phyloP scores from a whole-genome alignment of 1,284 basidiomycete genomes.

The Pterula multifida region DNA sequence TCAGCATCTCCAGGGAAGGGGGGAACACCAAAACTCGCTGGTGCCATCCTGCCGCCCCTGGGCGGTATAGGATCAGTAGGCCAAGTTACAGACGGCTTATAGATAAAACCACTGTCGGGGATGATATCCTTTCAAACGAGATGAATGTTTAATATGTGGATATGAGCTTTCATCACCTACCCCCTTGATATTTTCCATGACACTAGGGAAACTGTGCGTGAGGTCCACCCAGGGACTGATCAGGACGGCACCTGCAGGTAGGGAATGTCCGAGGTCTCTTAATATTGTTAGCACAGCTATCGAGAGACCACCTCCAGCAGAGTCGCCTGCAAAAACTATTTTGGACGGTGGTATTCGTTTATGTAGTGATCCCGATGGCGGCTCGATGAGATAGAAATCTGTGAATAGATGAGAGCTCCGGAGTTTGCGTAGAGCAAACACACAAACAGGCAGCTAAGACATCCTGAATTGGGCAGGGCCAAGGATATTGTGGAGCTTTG shows the following conservation, averaged over 20 bases:
- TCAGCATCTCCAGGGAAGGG: constrained; percentile 41
- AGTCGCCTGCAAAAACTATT: constrained; percentile 77
- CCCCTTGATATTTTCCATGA: constrained; percentile 60
- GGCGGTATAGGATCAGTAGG: constrained; percentile 31
- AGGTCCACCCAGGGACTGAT: constrained; percentile 80
- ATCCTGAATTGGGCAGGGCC: constrained; percentile 79
- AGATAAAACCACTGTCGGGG: constrained; percentile 47
- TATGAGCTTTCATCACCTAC: constrained; percentile 39
- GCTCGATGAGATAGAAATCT: constrained; percentile 75
- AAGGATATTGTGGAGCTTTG: constrained; percentile 80
- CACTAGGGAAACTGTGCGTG: constrained; percentile 77
- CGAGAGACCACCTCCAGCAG: constrained; percentile 70
- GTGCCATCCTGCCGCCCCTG: constrained; percentile 23
- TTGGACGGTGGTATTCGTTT: constrained; percentile 57
- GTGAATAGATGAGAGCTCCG: background rate
- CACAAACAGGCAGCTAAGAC: constrained; percentile 59
- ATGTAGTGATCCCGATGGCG: constrained; percentile 61
- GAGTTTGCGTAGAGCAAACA: background rate
- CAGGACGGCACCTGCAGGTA: constrained; percentile 67
- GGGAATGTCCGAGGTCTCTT: constrained; percentile 61
- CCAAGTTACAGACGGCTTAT: constrained; percentile 46
- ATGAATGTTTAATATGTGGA: constrained; percentile 15
- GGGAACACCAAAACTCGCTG: constrained; percentile 27
- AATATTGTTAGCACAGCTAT: constrained; percentile 61
- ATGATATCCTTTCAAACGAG: constrained; percentile 42